phyloP scores from a whole-genome alignment of 2,329 filamentous ascomycete species.

The Xenosphaeropsis pyriputrescens region DNA sequence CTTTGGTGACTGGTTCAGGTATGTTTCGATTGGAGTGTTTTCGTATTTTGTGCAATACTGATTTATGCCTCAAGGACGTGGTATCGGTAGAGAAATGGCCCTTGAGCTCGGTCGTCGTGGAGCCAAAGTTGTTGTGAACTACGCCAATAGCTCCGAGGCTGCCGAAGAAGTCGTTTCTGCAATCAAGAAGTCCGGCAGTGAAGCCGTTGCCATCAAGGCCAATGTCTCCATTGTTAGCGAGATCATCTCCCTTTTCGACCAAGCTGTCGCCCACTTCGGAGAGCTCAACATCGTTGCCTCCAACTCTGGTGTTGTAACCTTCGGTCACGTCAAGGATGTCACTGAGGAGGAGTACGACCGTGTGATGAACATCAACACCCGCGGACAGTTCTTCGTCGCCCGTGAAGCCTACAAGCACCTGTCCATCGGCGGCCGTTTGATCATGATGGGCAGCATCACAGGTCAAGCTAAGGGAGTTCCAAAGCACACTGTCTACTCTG shows the following conservation, averaged over 20 bases:
- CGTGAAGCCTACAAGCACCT: constrained; percentile 57
- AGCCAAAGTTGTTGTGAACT: constrained; percentile 53
- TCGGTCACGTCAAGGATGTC: constrained; percentile 54
- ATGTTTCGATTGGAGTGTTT: neutral
- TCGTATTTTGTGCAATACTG: neutral
- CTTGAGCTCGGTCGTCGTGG: constrained; percentile 49
- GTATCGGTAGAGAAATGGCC: constrained; percentile 53
- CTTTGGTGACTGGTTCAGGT: constrained; percentile 19
- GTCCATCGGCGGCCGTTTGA: constrained; percentile 51
- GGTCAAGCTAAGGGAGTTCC: constrained; percentile 52
- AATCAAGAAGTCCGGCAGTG: constrained; percentile 49
- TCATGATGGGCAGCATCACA: constrained; percentile 62
- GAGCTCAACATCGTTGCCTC: constrained; percentile 56
- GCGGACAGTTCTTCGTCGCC: constrained; percentile 59
- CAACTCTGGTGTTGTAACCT: constrained; percentile 54
- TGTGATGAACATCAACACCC: constrained; percentile 53
- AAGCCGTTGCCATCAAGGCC: constrained; percentile 50
- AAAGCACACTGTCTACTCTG: constrained; percentile 60
- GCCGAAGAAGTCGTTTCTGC: constrained; percentile 50
- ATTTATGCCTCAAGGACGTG: constrained; percentile 29
- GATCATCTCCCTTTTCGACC: constrained; percentile 46
- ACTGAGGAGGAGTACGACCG: constrained; percentile 58
- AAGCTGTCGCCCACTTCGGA: constrained; percentile 48
- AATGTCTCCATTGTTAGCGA: constrained; percentile 51
- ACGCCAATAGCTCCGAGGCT: constrained; percentile 47